Percentiles rank a stretch among this genome's conserved stretches.
phyloP scores from a whole-genome alignment of 805 yeast species.

The Yamadazyma takamatsuzukensis region DNA sequence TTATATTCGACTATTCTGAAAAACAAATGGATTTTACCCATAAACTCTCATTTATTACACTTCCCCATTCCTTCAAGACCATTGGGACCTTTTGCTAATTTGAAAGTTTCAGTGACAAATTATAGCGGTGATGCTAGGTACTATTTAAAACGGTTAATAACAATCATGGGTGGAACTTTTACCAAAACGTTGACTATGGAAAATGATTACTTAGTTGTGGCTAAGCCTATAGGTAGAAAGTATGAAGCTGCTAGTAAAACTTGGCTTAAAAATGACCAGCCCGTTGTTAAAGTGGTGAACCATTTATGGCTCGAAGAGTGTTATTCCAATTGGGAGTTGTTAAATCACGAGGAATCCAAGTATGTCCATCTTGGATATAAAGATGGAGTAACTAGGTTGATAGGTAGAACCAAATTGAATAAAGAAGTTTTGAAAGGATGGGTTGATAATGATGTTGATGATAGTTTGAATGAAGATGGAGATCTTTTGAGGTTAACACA shows the following conservation, averaged over 20 bases:
- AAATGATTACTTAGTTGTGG: constrained; percentile 72
- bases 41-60: constrained; percentile 53
- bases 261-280: constrained; percentile 46
- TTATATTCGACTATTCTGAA: constrained; percentile 61
- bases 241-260: constrained; percentile 60
- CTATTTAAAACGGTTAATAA: constrained; percentile 62
- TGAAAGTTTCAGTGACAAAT: constrained; percentile 67
- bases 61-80: constrained; percentile 61
- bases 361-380: constrained; percentile 45
- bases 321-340: constrained; percentile 54
- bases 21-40: constrained; percentile 54
- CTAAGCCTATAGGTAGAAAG: constrained; percentile 67
- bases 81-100: constrained; percentile 50
- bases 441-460: constrained; percentile 15
- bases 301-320: constrained; percentile 90
- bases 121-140: constrained; percentile 81
- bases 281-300: constrained; percentile 53
- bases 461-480: constrained; percentile 23
- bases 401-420: constrained; percentile 51
- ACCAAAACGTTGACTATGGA: constrained; percentile 60
- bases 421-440: constrained; percentile 38
- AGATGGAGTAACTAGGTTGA: constrained; percentile 38
- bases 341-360: constrained; percentile 42
- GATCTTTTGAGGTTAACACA: too few relatives aligned
- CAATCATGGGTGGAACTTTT: constrained; percentile 71